Base-by-base conservation (phyloP, 2,329 filamentous ascomycete species). In the Ampelomyces quisqualis region DNA sequence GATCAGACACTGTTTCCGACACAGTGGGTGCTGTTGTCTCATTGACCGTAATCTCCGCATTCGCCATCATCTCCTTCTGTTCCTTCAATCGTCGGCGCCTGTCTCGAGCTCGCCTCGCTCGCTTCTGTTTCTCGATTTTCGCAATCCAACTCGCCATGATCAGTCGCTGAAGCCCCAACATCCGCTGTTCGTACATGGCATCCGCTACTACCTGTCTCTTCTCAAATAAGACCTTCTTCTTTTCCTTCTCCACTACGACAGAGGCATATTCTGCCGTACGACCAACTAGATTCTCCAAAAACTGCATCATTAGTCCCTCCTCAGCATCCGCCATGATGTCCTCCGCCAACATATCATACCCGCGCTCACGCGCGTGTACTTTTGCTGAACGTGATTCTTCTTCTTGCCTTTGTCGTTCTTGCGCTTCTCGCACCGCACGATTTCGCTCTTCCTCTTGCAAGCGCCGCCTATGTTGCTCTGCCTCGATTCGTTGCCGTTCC, bases 271-370 rank as follows among this genome's bases (percentile, higher is more conserved):
- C 53, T n/a, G 71, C 63, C 8, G 70, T 57, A 8, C 62, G 57
- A 4, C 57, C 51, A 17, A 69, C 58, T 32, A 56, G 53, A 31
- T 68, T 70, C 29, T 74, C 70, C 18, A 76, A 51, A 40, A 68
- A 75, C 40, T 76, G 73, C 39, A 69, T 58, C 23, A 76, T 49
- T 14, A 75, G 55, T n/a, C 73, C 73, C 2, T 60, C 51, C n/a
- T 56, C 53, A 0, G 60, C 55, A 20, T 69, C 60, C 2, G 67
- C 51, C n/a, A 71, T 59, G 11, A 74, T 34, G 29, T 67, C 64
- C 4, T 53, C 46, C 4, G 71, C 65, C n/a, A 74, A 53, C 7
- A 55, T 38, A 31, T 60, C 55, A 11, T 64, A 59, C 35, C 64
- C 57, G 9, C 34, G 33, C 15, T 55, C 53, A 20, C 47, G 52